A percentile compares a stretch with the other conserved stretches of the same genome.
phyloP scores from a whole-genome alignment of 495 filamentous ascomycete species.

The Daldinia decipiens region DNA sequence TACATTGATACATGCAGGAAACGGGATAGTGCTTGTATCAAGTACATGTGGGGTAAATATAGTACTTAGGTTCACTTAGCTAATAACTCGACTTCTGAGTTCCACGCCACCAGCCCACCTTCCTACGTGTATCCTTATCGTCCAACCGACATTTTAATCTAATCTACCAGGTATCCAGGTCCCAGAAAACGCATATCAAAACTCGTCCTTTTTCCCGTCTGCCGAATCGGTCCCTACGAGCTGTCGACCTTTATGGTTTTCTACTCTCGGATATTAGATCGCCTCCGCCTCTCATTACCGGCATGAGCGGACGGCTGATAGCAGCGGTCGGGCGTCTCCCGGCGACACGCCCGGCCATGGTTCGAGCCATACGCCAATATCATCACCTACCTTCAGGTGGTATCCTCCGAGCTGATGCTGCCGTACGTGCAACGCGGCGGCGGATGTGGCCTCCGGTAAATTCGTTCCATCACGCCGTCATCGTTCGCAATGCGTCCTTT shows the following conservation, averaged over 20 bases:
- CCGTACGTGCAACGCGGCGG: slow-evolving; percentile 65
- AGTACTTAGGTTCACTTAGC: no score
- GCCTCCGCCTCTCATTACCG: slow-evolving; percentile 51
- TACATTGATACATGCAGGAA: background rate
- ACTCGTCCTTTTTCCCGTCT: background rate
- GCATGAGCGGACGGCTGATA: slow-evolving; percentile 86
- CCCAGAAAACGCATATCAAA: slow-evolving; percentile 2
- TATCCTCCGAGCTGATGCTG: slow-evolving; percentile 72
- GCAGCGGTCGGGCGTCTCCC: slow-evolving; percentile 73
- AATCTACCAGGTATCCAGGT: background rate
- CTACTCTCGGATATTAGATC: slow-evolving; percentile 27
- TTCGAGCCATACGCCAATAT: slow-evolving; percentile 71
- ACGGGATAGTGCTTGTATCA: background rate
- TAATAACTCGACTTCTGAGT: no score
- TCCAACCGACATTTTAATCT: slow-evolving; percentile 11
- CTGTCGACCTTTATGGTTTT: slow-evolving; percentile 37
- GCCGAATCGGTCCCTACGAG: slow-evolving; percentile 7
- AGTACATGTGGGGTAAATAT: no score
- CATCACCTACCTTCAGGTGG: slow-evolving; percentile 73
- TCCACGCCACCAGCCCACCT: slow-evolving; percentile 37
- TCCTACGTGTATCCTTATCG: slow-evolving; percentile 14
- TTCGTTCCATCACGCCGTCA: slow-evolving; percentile 84
- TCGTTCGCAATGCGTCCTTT: slow-evolving; percentile 88
- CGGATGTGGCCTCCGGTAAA: slow-evolving; percentile 81
- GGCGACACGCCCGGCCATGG: slow-evolving; percentile 65